phyloP scores from a whole-genome alignment of 1,284 basidiomycete genomes.

The Filobasidium uniguttulatum region DNA sequence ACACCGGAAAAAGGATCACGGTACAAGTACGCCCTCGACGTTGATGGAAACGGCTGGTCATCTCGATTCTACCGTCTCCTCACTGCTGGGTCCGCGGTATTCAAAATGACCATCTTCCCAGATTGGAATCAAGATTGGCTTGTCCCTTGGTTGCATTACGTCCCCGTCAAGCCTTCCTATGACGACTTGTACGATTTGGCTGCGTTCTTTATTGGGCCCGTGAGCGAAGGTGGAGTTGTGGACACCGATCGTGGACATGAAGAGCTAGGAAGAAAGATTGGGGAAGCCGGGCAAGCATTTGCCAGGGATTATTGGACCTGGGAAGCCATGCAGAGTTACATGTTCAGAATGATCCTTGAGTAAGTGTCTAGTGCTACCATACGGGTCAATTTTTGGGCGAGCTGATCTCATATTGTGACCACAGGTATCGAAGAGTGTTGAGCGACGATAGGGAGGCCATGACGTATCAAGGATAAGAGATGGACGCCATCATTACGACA shows the following conservation, averaged over 20 bases:
- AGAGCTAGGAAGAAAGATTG: constrained; percentile 40
- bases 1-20: constrained; percentile 44
- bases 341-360: constrained; percentile 34
- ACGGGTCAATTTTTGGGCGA: background rate
- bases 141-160: constrained; percentile 38
- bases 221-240: constrained; percentile 27
- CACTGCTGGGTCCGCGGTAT: constrained; percentile 34
- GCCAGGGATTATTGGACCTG: constrained; percentile 39
- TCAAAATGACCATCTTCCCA: constrained; percentile 38
- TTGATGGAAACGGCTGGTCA: constrained; percentile 21
- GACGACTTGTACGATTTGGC: constrained; percentile 40
- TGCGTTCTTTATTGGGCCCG: constrained; percentile 38
- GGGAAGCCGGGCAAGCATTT: constrained; percentile 37
- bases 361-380: constrained; percentile 12
- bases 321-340: constrained; percentile 38
- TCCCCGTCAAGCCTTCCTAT: constrained; percentile 39
- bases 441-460: constrained; percentile 26
- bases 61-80: constrained; percentile 45
- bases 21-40: constrained; percentile 24
- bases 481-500: no score
- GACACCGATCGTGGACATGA: constrained; percentile 30
- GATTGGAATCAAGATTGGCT: constrained; percentile 36
- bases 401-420: background rate
- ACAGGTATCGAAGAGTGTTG: constrained; percentile 22
- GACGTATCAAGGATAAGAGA: constrained; percentile 15